Evolutionary conservation across 257 asterid species (phyloP), one percentile per base, ranked within the genome.

Genomic region (Primulina huaijiensis): DNA sequence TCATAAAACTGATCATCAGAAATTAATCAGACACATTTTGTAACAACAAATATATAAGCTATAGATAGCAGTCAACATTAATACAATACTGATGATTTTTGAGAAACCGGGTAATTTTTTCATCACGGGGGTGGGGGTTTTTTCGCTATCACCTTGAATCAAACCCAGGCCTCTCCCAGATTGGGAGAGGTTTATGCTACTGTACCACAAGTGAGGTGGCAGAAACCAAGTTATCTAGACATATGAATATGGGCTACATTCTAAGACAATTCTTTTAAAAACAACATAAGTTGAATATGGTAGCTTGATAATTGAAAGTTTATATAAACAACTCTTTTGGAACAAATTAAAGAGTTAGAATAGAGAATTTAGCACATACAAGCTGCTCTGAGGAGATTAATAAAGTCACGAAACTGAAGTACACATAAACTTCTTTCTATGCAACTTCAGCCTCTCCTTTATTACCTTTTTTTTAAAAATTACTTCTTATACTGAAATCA

Each of bases 1-100:
- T 65, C 74, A 82, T 43, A 64, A 75, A 77, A 79, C 82, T 79
- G 80, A 84, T 72, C 74, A 73, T 82, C 88, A 86, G 89, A 69
- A 72, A 69, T 72, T 58, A 70, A 76, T 60, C 73, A 64, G 69
- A 73, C 31, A 58, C 43, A 72, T 72, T 61, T 38, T 40, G 16
- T 7, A 74, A 27, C 21, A 57, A 73, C 27, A 50, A 67, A 64
- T 69, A 37, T 65, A 27, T 38, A 77, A 67, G 20, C 62, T 62
- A 11, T 21, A 77, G 69, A 35, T 9, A 46, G 38, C 69, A 63
- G 61, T 53, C 64, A 56, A 65, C 60, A 73, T 38, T 14, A 34
- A n/a, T 40, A 52, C 55, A 34, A 58, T 64, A 46, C 60, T 10
- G 57, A 60, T 76, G 52, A 70, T 52, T 69, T 43, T 50, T 59